Evolutionary conservation across 495 filamentous ascomycete species (phyloP), one percentile per base, ranked within the genome.

Genomic region (Penicillium silybi): DNA sequence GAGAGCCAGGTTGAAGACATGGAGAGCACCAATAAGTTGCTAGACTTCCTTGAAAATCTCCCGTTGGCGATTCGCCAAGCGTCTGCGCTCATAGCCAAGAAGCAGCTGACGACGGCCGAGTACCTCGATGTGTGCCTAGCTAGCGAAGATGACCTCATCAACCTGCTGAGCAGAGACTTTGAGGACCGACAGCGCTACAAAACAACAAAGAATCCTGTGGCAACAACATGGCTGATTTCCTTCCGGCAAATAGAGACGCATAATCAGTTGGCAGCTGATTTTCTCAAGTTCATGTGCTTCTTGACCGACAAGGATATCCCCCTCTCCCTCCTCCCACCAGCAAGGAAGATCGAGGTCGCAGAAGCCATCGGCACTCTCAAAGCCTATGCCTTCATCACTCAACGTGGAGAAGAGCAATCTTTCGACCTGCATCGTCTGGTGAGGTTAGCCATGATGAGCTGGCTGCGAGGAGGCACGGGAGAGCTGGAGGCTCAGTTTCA

Each of bases 1-100:
- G 18, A 34, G 27, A 54, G 46, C n/a, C 56, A 13, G 11, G 27
- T 70, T 6, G 52, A 58, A 15, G 27, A 42, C 11, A 44, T 3
- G 62, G 71, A 37, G 43, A 18, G 1, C 17, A 40, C 46, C 3
- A 48, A 4, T 13, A 18, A 15, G 10, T 65, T 81, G 20, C 60
- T 78, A 0, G 42, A 66, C 41, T 49, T 62, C 16, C 63, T 81
- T 19, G 62, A 62, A 18, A 62, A 57, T 35, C 63, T 79, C 3
- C 77, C 76, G 6, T 62, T 82, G 6, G 77, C 78, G 6, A 63
- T 80, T 23, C 63, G 56, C 26, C 77, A 81, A 51, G 78, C 78
- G 4, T 63, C 73, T 11, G 65, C 74, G 8, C 81, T 72, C 50
- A 77, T 82, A 13, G 68, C 68, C 41, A 61, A 70, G 49, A 78